phyloP scores from a whole-genome alignment of 1,139 yeast genomes.

The Pneumocystis sp. region DNA sequence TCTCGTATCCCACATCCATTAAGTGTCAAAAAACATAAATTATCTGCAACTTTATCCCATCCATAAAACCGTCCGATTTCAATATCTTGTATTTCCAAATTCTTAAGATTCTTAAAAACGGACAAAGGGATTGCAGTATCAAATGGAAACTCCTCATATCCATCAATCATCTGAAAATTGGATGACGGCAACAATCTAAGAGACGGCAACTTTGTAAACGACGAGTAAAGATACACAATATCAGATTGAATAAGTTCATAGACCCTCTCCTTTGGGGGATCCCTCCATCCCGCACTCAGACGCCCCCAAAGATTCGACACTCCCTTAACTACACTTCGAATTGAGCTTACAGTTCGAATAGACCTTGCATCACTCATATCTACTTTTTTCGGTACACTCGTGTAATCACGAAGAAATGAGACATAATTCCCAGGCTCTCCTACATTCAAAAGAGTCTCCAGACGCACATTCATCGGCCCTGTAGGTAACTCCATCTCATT shows the following conservation, averaged over 20 bases:
- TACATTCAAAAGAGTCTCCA: slow-evolving; percentile 40
- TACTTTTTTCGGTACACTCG: slow-evolving; percentile 36
- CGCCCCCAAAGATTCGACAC: slow-evolving; percentile 28
- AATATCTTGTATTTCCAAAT: slow-evolving; percentile 42
- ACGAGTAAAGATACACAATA: slow-evolving; percentile 44
- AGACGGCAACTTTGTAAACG: slow-evolving; percentile 53
- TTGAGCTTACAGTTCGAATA: slow-evolving; percentile 46
- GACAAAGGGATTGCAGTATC: slow-evolving; percentile 52
- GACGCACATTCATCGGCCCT: slow-evolving; percentile 48
- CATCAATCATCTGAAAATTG: slow-evolving; percentile 39
- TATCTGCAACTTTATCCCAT: slow-evolving; percentile 46
- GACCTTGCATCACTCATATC: slow-evolving; percentile 41
- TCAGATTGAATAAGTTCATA: slow-evolving; percentile 31
- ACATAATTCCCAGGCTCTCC: slow-evolving; percentile 29
- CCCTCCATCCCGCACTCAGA: slow-evolving; percentile 21
- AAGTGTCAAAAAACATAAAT: slow-evolving; percentile 39
- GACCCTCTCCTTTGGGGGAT: slow-evolving; percentile 31
- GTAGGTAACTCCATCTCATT: slow-evolving; percentile 41
- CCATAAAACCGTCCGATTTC: slow-evolving; percentile 55
- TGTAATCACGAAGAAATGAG: slow-evolving; percentile 30
- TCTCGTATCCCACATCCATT: slow-evolving; percentile 37
- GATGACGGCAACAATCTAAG: slow-evolving; percentile 45
- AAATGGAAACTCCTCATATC: slow-evolving; percentile 57
- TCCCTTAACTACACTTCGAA: slow-evolving; percentile 38
- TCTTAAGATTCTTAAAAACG: slow-evolving; percentile 47